Evolutionary conservation across 2,329 filamentous ascomycete genomes (phyloP).

Genomic region (Penicillium sclerotiorum): DNA sequence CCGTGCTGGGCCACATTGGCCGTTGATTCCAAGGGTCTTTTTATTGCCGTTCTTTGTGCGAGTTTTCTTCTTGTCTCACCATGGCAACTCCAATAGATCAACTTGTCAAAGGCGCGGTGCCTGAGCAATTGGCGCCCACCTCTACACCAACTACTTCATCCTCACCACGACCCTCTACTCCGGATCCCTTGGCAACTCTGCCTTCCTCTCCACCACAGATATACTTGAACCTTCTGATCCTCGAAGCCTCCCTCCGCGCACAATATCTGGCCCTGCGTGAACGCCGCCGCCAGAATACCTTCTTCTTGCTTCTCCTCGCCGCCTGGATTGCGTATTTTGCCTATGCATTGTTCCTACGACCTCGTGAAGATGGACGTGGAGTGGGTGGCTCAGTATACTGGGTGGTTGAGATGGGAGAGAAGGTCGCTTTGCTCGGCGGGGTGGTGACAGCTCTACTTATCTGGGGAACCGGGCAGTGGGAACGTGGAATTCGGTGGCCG

Average conservation of each 20-base stretch:
- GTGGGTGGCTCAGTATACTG: constrained; percentile 95
- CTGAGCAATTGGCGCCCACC: constrained; percentile 37
- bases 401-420: constrained; percentile 88
- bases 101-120: constrained; percentile 83
- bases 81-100: constrained; percentile 77
- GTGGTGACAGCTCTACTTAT: constrained; percentile 83
- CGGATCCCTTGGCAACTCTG: constrained; percentile 75
- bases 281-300: constrained; percentile 86
- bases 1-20: constrained; percentile 33
- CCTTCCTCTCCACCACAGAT: constrained; percentile 95
- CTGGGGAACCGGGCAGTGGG: constrained; percentile 96
- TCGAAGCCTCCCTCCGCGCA: constrained; percentile 88
- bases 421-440: constrained; percentile 88
- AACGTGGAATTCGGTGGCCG: constrained; percentile 91
- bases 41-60: constrained; percentile 5
- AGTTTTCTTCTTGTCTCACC: constrained; percentile 13
- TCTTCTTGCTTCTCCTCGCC: constrained; percentile 79
- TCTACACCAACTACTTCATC: constrained; percentile 41
- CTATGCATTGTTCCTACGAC: constrained; percentile 90
- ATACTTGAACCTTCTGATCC: constrained; percentile 95
- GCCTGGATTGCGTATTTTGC: constrained; percentile 83
- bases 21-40: constrained; percentile 19
- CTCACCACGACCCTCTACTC: constrained; percentile 49
- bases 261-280: constrained; percentile 91
- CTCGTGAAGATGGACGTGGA: constrained; percentile 89